Percentiles rank a stretch among this genome's conserved stretches.
Conservation (phyloP, 176 grass and related monocot species). For the Elaeis guineensis region DNA sequence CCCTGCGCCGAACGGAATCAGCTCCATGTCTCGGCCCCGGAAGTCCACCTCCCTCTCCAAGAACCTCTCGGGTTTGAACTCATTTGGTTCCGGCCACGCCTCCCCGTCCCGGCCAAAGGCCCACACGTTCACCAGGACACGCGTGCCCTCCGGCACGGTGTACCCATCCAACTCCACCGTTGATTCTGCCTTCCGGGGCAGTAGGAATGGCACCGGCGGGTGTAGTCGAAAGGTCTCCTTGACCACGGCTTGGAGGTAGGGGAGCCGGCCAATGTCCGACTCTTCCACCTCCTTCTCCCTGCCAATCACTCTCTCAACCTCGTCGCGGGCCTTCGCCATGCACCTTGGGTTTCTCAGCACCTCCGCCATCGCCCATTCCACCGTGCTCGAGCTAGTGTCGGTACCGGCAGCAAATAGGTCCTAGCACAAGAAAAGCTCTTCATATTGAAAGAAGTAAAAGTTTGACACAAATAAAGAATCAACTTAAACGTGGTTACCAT, state of each 20-base stretch:
- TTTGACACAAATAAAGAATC: not conserved
- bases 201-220: slow-evolving; percentile 12
- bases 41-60: slow-evolving; percentile 8
- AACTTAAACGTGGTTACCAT: not conserved
- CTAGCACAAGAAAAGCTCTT: not conserved
- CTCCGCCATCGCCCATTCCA: slow-evolving; percentile 11
- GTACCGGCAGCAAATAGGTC: slow-evolving; percentile 14
- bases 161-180: slow-evolving; percentile 1
- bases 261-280: slow-evolving; percentile 4
- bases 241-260: slow-evolving; percentile 1
- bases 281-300: not conserved
- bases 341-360: not conserved
- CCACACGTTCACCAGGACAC: slow-evolving; percentile 28
- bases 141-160: slow-evolving; percentile 22
- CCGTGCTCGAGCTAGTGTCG: slow-evolving; percentile 9
- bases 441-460: not conserved
- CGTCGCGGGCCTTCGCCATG: slow-evolving; percentile 10
- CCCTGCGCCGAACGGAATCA: slow-evolving; percentile 38
- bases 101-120: slow-evolving; percentile 14
- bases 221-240: slow-evolving; percentile 15
- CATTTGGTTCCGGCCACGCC: slow-evolving; percentile 19
- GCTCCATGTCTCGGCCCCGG: slow-evolving; percentile 20
- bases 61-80: slow-evolving; percentile 37
- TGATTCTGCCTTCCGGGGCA: slow-evolving; percentile 4
- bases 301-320: not conserved